Evolutionary conservation across 371 early-diverging fungal genomes (phyloP).

Genomic region (Synchytrium microbalum): DNA sequence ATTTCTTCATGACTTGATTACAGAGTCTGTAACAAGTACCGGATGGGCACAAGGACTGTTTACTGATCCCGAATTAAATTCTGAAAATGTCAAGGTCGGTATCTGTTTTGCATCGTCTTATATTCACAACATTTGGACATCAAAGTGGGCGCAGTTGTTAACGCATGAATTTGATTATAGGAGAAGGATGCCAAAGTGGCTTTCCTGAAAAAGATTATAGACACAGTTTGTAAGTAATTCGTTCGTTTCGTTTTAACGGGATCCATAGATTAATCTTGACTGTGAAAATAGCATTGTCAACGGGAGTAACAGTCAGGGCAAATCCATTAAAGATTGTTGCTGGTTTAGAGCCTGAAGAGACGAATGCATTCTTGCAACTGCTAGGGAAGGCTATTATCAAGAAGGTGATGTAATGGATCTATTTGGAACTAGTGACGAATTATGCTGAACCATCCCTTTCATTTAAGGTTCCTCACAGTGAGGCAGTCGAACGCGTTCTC

Average conservation of each 20-base stretch:
- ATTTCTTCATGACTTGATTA: constrained; percentile 46
- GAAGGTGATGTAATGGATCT: constrained; percentile 18
- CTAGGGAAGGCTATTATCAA: constrained; percentile 35
- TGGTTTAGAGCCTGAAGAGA: constrained; percentile 46
- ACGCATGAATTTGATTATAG: no score
- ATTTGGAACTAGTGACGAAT: not conserved
- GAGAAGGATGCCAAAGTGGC: constrained; percentile 46
- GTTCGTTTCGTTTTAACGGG: not conserved
- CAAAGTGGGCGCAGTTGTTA: constrained; percentile 2
- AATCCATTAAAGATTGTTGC: constrained; percentile 48
- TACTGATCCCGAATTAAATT: constrained; percentile 37
- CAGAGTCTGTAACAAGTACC: constrained; percentile 32
- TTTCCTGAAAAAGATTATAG: constrained; percentile 40
- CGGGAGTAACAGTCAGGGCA: constrained; percentile 30
- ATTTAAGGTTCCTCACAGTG: not conserved
- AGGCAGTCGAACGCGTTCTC: not conserved
- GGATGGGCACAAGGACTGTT: constrained; percentile 36
- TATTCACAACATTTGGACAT: no score
- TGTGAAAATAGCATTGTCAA: constrained; percentile 24
- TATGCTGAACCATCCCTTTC: not conserved
- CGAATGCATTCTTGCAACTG: constrained; percentile 43
- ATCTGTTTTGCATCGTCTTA: not conserved
- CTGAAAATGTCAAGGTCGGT: constrained; percentile 36
- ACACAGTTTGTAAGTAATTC: constrained; percentile 26
- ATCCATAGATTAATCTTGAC: not conserved